Conservation (phyloP, 352 stramenopile species). For the Poterioochromonas sp. region DNA sequence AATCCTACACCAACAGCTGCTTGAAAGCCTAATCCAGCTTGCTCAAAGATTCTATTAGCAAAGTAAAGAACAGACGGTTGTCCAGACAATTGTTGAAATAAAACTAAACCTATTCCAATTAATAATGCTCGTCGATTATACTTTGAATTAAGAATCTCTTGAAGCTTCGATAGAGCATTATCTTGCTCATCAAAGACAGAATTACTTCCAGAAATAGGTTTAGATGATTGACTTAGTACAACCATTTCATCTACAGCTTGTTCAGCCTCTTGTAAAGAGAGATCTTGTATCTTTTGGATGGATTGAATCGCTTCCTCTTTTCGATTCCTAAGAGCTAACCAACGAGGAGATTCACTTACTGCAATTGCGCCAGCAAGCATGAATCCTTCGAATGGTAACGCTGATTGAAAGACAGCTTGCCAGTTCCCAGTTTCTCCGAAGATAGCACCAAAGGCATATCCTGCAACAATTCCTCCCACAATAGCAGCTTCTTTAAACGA, state of each 20-base stretch:
- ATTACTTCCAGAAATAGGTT: constrained; percentile 6
- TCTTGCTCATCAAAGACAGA: neutral
- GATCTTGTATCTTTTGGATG: constrained; percentile 10
- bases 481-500: constrained; percentile 60
- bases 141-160: neutral
- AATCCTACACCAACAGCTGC: constrained; percentile 46
- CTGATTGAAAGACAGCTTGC: constrained; percentile 31
- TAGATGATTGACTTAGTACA: constrained; percentile 1
- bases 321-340: constrained; percentile 39
- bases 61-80: constrained; percentile 59
- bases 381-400: constrained; percentile 36
- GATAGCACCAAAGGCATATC: constrained; percentile 50
- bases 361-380: constrained; percentile 45
- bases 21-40: constrained; percentile 48
- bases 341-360: constrained; percentile 50
- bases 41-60: constrained; percentile 52
- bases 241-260: constrained; percentile 10
- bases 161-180: neutral
- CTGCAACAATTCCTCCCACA: constrained; percentile 57
- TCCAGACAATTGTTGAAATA: constrained; percentile 53
- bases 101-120: constrained; percentile 48
- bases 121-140: constrained; percentile 36
- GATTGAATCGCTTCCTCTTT: constrained; percentile 38
- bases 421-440: constrained; percentile 46
- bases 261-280: neutral